Evolutionary conservation across 2,329 filamentous ascomycete genomes (phyloP).

Genomic region (Orbilia javanica): DNA sequence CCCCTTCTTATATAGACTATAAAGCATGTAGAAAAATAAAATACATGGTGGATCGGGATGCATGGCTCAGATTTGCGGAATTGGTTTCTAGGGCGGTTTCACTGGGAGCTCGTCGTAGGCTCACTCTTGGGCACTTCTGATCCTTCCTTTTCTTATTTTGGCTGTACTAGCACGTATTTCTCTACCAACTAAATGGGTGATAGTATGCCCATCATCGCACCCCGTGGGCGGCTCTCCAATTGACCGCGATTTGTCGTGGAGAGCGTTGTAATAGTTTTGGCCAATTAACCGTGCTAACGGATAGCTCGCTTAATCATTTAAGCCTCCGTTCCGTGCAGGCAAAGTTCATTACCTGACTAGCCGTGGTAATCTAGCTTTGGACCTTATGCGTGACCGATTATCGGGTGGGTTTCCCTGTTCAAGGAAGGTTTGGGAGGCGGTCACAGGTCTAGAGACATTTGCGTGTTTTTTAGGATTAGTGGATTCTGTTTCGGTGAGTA

Average conservation of each 20-base stretch:
- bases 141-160: background rate
- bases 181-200: background rate
- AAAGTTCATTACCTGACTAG: background rate
- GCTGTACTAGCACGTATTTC: background rate
- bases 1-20: background rate
- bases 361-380: background rate
- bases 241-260: conserved; percentile 2
- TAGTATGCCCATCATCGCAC: background rate
- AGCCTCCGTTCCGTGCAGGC: background rate
- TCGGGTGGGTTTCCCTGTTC: conserved; percentile 2
- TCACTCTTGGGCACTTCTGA: background rate
- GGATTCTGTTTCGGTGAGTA: background rate
- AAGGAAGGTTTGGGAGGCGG: background rate
- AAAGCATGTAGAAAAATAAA: conserved; percentile 8
- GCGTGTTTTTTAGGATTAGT: background rate
- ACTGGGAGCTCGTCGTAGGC: background rate
- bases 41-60: background rate
- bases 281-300: background rate
- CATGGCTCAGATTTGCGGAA: too few species aligned
- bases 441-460: background rate
- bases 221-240: background rate
- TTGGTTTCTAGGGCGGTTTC: background rate
- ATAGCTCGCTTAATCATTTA: background rate
- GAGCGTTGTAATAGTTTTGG: background rate
- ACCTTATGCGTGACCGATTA: background rate